phyloP scores from a whole-genome alignment of 1,284 basidiomycete genomes.

The Pyrrhoderma noxium region DNA sequence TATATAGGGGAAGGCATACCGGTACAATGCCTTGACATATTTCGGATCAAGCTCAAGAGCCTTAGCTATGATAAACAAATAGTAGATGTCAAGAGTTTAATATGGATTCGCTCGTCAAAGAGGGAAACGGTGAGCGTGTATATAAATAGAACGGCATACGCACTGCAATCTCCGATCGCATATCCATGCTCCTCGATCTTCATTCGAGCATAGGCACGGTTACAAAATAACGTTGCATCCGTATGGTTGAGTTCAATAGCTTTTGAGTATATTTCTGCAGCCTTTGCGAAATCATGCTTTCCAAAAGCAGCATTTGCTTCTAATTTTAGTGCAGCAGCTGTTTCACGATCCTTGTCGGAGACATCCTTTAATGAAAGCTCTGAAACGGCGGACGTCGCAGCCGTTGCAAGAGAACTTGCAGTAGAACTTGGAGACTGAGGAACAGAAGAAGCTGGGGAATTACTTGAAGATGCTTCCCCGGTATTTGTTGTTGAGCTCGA shows the following conservation, averaged over 20 bases:
- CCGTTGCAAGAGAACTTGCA: not conserved
- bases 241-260: constrained; percentile 76
- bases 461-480: not conserved
- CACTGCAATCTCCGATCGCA: constrained; percentile 71
- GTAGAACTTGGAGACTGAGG: constrained; percentile 5
- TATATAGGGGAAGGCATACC: too few species aligned
- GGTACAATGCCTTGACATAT: constrained; percentile 89
- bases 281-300: constrained; percentile 49
- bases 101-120: too few species aligned
- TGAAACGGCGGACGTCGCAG: constrained; percentile 47
- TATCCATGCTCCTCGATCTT: constrained; percentile 81
- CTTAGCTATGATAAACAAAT: constrained; percentile 45
- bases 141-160: constrained; percentile 25
- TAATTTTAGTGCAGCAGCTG: constrained; percentile 67
- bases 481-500: too few species aligned
- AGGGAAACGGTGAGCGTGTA: too few species aligned
- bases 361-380: constrained; percentile 44
- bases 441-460: not conserved
- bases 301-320: constrained; percentile 84
- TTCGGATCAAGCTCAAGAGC: constrained; percentile 86
- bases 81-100: too few species aligned
- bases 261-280: constrained; percentile 68
- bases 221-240: constrained; percentile 75
- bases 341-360: constrained; percentile 60
- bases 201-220: constrained; percentile 71